These are phyloP conservation scores for Plasmodium gonderi DNA, from an alignment of 169 alveolate species.

Conservation along the genomic window DNA sequence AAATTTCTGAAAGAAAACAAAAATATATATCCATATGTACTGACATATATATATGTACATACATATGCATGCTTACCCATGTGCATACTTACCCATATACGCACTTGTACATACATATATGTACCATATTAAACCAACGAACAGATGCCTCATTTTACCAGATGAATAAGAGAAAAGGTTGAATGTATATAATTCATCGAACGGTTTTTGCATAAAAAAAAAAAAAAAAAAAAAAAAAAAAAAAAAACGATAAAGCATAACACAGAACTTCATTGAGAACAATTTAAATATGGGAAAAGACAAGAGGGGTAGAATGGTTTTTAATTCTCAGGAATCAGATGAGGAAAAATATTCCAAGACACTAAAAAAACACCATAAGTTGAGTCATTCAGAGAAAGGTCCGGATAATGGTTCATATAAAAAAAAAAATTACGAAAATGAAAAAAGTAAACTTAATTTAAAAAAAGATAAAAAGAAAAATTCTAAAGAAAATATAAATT, in stretches of 20 bases:
- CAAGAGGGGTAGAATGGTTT: constrained; percentile 24
- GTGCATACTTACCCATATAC: neutral
- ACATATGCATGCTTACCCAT: neutral
- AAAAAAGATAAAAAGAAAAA: constrained; percentile 66
- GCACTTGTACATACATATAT: neutral
- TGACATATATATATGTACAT: too few relatives aligned
- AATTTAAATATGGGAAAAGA: constrained; percentile 41
- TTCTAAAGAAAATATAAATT: constrained; percentile 58
- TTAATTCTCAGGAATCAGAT: constrained; percentile 21
- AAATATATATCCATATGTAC: too few relatives aligned
- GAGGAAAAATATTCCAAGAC: constrained; percentile 11
- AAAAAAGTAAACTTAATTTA: constrained; percentile 53
- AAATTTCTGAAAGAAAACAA: neutral
- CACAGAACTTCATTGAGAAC: neutral
- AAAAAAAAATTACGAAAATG: constrained; percentile 66
- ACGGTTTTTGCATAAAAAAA: neutral
- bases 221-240: too few relatives aligned
- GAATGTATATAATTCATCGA: neutral
- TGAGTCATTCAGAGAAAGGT: constrained; percentile 26
- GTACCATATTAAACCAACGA: neutral
- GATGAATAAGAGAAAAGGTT: neutral
- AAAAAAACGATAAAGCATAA: too few relatives aligned
- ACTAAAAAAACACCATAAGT: constrained; percentile 23
- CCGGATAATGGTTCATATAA: constrained; percentile 69
- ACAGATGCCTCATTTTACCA: constrained; percentile 6